Conservation (phyloP, 2,329 filamentous ascomycete genomes). For the Mariannaea elegans region DNA sequence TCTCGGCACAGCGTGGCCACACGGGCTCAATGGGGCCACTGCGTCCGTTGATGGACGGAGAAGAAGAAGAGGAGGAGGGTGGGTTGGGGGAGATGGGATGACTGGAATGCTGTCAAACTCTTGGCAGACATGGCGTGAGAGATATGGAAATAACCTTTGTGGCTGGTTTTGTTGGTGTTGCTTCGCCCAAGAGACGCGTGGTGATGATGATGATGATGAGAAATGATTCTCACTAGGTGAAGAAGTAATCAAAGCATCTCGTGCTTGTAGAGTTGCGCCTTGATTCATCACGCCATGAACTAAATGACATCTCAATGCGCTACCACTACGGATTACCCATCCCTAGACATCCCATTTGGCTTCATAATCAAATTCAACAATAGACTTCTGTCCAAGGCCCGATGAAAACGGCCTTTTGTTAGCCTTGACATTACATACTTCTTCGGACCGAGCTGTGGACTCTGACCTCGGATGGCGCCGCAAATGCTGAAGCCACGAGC, state of each 20-base stretch:
- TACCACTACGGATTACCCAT: too few relatives aligned
- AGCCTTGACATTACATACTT: too few relatives aligned
- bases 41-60: background rate
- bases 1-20: slow-evolving; percentile 26
- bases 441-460: slow-evolving; percentile 28
- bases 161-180: background rate
- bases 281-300: too few relatives aligned
- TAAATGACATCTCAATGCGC: too few relatives aligned
- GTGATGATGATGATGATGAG: background rate
- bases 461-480: slow-evolving; percentile 33
- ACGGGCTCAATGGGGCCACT: background rate
- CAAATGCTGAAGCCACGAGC: slow-evolving; percentile 22
- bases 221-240: too few relatives aligned
- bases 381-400: too few relatives aligned
- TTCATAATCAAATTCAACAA: too few relatives aligned
- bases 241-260: too few relatives aligned
- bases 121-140: slow-evolving; percentile 18
- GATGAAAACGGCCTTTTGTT: background rate
- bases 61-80: background rate
- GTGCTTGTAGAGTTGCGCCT: too few relatives aligned
- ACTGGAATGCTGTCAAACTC: slow-evolving; percentile 30
- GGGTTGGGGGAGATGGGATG: slow-evolving; percentile 37
- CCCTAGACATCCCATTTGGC: background rate
- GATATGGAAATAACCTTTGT: slow-evolving; percentile 4
- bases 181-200: background rate